phyloP scores from a whole-genome alignment of 495 filamentous ascomycete species.

The Trichoderma virens region DNA sequence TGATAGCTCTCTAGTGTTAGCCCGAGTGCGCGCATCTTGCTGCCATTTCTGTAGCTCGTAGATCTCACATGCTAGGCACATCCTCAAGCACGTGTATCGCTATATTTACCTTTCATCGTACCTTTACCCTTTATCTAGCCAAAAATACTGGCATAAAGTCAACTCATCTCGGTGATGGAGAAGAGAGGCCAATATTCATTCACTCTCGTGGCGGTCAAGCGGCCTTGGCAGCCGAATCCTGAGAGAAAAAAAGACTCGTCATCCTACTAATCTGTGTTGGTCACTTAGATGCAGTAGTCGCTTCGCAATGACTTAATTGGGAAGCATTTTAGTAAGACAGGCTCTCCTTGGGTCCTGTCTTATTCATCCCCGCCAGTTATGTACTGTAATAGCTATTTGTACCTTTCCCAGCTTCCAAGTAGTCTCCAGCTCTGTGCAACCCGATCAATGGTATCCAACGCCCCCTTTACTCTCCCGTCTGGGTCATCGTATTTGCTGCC shows the following conservation, averaged over 20 bases:
- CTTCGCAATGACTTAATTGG: background rate
- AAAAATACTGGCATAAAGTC: no score
- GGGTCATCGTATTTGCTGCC: conserved; percentile 43
- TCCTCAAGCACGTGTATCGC: no score
- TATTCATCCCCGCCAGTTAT: conserved; percentile 19
- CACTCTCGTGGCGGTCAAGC: no score
- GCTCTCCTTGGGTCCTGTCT: background rate
- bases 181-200: no score
- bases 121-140: no score
- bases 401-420: conserved; percentile 47
- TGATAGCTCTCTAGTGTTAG: no score
- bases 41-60: no score
- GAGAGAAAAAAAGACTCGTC: background rate
- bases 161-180: no score
- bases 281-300: background rate
- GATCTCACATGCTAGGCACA: no score
- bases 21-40: no score
- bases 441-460: conserved; percentile 33
- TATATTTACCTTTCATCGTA: no score
- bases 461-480: conserved; percentile 42
- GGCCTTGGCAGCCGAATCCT: background rate
- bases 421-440: conserved; percentile 41
- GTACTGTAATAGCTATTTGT: conserved; percentile 6
- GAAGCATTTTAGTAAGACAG: background rate
- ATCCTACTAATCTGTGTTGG: background rate